These are phyloP conservation scores for Arctium minus DNA, from an alignment of 129 eudicot genomes.

Conservation along the genomic window DNA sequence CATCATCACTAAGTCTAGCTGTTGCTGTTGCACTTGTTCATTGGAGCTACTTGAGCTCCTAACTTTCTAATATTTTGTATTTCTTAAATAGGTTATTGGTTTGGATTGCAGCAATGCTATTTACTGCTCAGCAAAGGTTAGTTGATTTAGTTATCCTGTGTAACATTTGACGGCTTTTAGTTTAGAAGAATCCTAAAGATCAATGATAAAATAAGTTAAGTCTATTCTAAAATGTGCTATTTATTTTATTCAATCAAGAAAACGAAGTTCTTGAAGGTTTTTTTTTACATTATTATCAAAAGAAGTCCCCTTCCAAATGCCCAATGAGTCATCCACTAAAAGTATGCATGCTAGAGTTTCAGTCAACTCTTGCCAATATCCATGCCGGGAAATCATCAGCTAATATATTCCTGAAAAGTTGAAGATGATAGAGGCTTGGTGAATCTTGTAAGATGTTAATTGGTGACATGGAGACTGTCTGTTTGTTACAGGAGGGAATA, in stretches of 20 bases:
- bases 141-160: slow-evolving; percentile 14
- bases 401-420: neutral
- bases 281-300: neutral
- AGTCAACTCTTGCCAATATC: neutral
- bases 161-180: neutral
- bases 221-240: slow-evolving; percentile 8
- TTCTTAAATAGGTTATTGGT: slow-evolving; percentile 62
- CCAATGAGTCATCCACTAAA: neutral
- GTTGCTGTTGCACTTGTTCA: neutral
- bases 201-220: neutral
- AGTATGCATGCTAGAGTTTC: slow-evolving; percentile 2
- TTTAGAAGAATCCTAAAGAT: neutral
- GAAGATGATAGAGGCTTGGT: slow-evolving; percentile 3
- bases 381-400: neutral
- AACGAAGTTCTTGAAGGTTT: neutral
- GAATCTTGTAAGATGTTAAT: slow-evolving; percentile 5
- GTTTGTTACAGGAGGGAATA: slow-evolving; percentile 75
- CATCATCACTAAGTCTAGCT: neutral
- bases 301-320: neutral
- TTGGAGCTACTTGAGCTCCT: neutral
- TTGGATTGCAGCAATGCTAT: slow-evolving; percentile 97
- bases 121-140: slow-evolving; percentile 93
- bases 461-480: slow-evolving; percentile 7
- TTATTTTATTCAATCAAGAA: neutral
- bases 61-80: slow-evolving; percentile 16